These are phyloP conservation scores for Thraustotheca clavata DNA, from an alignment of 352 stramenopile genomes.

Conservation along the genomic window DNA sequence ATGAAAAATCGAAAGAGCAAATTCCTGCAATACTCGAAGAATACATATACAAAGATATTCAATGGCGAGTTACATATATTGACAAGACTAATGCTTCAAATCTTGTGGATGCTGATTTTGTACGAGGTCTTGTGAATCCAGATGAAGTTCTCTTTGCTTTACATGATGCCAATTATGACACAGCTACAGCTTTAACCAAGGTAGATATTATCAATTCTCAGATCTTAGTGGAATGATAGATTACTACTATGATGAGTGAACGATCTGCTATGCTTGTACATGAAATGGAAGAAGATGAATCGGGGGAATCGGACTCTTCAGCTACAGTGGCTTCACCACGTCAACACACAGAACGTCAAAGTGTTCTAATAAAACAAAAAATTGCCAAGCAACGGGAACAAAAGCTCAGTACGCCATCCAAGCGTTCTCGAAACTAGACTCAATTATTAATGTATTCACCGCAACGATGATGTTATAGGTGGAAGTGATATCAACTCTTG, in stretches of 20 bases:
- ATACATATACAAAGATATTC: not conserved
- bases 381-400: constrained; percentile 11
- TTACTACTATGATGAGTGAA: not conserved
- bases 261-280: not conserved
- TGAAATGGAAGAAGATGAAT: not conserved
- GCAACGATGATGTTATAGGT: constrained; percentile 14
- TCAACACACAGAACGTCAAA: not conserved
- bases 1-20: constrained; percentile 16
- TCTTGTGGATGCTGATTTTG: not conserved
- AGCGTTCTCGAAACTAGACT: constrained; percentile 16
- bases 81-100: not conserved
- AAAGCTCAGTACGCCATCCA: not conserved
- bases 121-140: constrained; percentile 5
- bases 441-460: not conserved
- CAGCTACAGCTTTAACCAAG: not conserved
- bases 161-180: constrained; percentile 16
- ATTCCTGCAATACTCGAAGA: constrained; percentile 7
- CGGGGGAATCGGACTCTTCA: not conserved
- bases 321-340: constrained; percentile 1
- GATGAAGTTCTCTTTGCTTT: constrained; percentile 18
- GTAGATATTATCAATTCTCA: not conserved
- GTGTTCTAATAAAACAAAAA: not conserved
- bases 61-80: constrained; percentile 7
- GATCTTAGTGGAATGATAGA: not conserved
- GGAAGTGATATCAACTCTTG: constrained; percentile 25